These are phyloP conservation scores for Ogataea dorogensis DNA, from an alignment of 805 yeast genomes.

Conservation along the genomic window DNA sequence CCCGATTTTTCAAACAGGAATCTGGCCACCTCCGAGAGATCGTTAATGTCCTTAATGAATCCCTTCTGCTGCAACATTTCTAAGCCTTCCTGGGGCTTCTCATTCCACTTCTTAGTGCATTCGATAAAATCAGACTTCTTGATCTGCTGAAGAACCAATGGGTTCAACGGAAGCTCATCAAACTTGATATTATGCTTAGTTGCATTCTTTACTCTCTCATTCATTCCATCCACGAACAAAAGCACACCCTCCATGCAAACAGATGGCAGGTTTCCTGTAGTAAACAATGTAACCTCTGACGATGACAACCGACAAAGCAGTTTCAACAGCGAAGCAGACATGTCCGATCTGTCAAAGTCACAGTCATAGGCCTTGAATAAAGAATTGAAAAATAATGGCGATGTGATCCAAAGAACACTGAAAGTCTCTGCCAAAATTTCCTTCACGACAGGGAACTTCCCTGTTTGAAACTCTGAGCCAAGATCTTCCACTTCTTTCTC, in stretches of 20 bases:
- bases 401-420: conserved; percentile 77
- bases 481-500: conserved; percentile 30
- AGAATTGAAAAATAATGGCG: conserved; percentile 72
- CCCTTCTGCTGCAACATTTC: conserved; percentile 60
- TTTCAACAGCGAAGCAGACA: conserved; percentile 65
- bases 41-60: conserved; percentile 50
- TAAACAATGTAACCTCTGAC: conserved; percentile 77
- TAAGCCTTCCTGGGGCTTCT: conserved; percentile 75
- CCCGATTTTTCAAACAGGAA: conserved; percentile 79
- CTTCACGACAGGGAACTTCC: conserved; percentile 49
- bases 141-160: conserved; percentile 42
- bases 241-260: conserved; percentile 86
- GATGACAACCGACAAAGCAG: conserved; percentile 74
- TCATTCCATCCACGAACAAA: conserved; percentile 62
- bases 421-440: conserved; percentile 84
- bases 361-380: conserved; percentile 86
- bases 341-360: conserved; percentile 80
- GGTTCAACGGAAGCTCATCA: conserved; percentile 23
- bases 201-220: conserved; percentile 45
- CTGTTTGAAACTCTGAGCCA: conserved; percentile 43
- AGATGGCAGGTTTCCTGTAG: conserved; percentile 90
- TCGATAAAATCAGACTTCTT: conserved; percentile 73
- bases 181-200: conserved; percentile 26
- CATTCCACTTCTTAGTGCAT: conserved; percentile 75
- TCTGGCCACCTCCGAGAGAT: conserved; percentile 62